phyloP scores from a whole-genome alignment of 179 eudicot species.

The Pouteria campechiana region DNA sequence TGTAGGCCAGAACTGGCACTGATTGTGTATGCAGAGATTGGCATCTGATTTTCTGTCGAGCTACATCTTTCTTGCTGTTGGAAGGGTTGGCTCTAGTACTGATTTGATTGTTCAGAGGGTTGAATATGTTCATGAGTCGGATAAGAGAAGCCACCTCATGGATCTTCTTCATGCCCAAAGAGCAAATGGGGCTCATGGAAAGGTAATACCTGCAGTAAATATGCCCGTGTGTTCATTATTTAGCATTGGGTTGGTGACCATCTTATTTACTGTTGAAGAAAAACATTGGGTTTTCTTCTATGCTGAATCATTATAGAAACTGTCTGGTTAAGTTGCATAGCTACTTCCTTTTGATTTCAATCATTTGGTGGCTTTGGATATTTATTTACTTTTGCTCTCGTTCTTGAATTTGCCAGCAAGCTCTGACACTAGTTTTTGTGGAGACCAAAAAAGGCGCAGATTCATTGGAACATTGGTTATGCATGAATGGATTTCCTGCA shows the following conservation, averaged over 20 bases:
- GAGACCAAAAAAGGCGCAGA: conserved; percentile 99
- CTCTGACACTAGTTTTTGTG: conserved; percentile 87
- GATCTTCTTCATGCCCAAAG: conserved; percentile 92
- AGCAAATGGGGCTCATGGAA: conserved; percentile 64
- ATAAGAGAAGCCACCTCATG: conserved; percentile 95
- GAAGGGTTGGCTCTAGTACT: conserved; percentile 97
- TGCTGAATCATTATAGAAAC: no score
- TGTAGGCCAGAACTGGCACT: neutral
- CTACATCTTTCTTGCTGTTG: conserved; percentile 92
- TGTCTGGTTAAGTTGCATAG: no score
- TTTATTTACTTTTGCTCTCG: no score
- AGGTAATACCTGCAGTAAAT: conserved; percentile 29
- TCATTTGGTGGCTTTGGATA: no score
- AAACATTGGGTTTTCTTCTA: no score
- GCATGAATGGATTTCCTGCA: conserved; percentile 82
- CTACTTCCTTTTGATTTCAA: no score
- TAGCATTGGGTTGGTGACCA: neutral
- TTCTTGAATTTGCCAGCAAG: conserved; percentile 46
- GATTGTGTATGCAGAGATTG: conserved; percentile 58
- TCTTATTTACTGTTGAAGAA: no score
- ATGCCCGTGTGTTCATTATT: neutral
- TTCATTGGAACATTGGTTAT: conserved; percentile 79
- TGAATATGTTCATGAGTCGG: conserved; percentile 81
- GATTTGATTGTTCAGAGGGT: conserved; percentile 92
- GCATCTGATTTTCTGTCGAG: conserved; percentile 84